Evolutionary conservation across 768 basidiomycete genomes (phyloP).

Genomic region (Boletus rufocinnamomeus): DNA sequence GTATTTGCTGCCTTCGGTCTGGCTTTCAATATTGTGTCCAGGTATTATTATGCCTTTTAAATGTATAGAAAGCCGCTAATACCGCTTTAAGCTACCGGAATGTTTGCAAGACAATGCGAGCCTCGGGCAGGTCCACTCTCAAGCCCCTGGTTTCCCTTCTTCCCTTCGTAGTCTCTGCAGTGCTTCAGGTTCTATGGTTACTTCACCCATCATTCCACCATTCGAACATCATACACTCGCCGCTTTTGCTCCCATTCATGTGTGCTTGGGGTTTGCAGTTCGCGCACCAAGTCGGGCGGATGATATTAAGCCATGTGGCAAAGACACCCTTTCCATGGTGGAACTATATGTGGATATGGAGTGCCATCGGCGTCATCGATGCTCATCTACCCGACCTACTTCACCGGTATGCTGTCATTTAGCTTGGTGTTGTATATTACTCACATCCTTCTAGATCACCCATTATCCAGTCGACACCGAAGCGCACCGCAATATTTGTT

Average conservation of each 20-base stretch:
- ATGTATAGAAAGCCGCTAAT: slow-evolving; percentile 6
- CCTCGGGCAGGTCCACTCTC: slow-evolving; percentile 42
- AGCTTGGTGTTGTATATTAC: slow-evolving; percentile 5
- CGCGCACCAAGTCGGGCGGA: slow-evolving; percentile 85
- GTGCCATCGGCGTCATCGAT: slow-evolving; percentile 73
- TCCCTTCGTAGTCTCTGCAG: slow-evolving; percentile 73
- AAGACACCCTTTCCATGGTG: slow-evolving; percentile 80
- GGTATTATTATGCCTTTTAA: slow-evolving; percentile 39
- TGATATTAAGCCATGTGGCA: slow-evolving; percentile 94
- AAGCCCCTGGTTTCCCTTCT: slow-evolving; percentile 72
- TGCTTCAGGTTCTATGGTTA: slow-evolving; percentile 83
- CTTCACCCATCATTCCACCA: slow-evolving; percentile 60
- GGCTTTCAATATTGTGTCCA: slow-evolving; percentile 76
- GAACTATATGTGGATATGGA: slow-evolving; percentile 88
- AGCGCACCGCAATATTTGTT: slow-evolving; percentile 69
- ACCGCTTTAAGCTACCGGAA: slow-evolving; percentile 65
- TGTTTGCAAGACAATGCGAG: slow-evolving; percentile 62
- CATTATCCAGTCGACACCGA: slow-evolving; percentile 69
- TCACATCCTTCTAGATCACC: slow-evolving; percentile 51
- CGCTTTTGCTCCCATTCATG: slow-evolving; percentile 83
- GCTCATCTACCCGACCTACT: slow-evolving; percentile 74
- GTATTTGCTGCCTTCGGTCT: slow-evolving; percentile 69
- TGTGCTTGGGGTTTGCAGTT: slow-evolving; percentile 93
- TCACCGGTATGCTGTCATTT: slow-evolving; percentile 52
- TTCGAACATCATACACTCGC: slow-evolving; percentile 72